Evolutionary conservation across 2,329 filamentous ascomycete genomes (phyloP).

Genomic region (Xylariaceae sp.): DNA sequence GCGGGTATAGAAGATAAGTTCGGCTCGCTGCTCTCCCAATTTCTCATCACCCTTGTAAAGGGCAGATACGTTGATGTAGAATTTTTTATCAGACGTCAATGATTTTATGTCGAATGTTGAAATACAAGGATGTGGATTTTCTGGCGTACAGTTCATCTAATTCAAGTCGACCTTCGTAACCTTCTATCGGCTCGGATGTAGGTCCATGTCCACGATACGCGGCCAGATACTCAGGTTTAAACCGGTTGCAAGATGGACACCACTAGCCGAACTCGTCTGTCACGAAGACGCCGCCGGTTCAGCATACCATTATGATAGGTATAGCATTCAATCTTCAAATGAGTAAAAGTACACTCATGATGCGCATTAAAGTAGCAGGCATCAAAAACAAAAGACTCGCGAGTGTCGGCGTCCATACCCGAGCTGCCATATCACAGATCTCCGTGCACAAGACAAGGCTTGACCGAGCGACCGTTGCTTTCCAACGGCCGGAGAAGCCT

Average conservation of each 20-base stretch:
- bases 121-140: neutral
- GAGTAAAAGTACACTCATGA: neutral
- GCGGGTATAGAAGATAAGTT: too few relatives aligned
- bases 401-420: neutral
- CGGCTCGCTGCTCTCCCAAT: too few relatives aligned
- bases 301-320: too few relatives aligned
- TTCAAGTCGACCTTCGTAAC: neutral
- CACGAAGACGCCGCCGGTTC: too few relatives aligned
- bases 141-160: neutral
- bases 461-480: neutral
- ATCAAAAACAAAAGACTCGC: neutral
- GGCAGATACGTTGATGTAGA: neutral
- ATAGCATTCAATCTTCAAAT: neutral
- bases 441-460: neutral
- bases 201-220: neutral
- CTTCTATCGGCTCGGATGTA: neutral
- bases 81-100: neutral
- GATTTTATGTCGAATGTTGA: neutral
- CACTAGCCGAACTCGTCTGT: neutral
- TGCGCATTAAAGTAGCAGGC: neutral
- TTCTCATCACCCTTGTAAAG: neutral
- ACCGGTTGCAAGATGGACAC: neutral
- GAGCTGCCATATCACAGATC: neutral
- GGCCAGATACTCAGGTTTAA: neutral
- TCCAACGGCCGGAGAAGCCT: neutral